Base-by-base conservation (phyloP, 2,329 filamentous ascomycete species). In the Thelonectria discophora region DNA sequence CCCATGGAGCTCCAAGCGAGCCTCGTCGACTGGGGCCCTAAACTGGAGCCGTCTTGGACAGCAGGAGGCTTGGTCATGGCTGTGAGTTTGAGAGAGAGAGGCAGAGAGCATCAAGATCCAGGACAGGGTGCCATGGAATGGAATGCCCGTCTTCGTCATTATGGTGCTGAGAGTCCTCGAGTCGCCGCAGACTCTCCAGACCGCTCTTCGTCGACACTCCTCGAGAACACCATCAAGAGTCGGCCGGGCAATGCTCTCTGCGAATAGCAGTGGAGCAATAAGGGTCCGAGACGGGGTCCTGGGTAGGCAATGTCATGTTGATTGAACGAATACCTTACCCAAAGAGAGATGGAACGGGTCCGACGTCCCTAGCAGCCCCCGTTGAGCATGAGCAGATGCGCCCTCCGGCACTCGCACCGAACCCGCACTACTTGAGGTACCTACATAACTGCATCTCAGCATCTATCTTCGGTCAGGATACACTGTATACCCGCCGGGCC, bases 311-410 rank as follows among this genome's bases (percentile, higher is more conserved):
- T 51, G 58, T 32, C 58, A 60, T 55, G 53, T 45, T 34, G 20
- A 52, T 47, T 46, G 37, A 60, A 24, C 52, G 53, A 56, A 56
- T 48, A 50, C 37, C 46, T 57, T 57, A 57, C 54, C 46, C 37
- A 45, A 57, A 50, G 15, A 20, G 24, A 50, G 46, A 37, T 43
- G 54, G 46, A 32, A 45, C 39, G 37, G 18, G n/a, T 21, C 15
- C 34, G 42, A 61, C 56, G 53, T 56, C 42, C 58, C 58, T 57
- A 61, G 53, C 53, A 61, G 53, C 53, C 47, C 58, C 56, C 47
- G 52, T 56, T 53, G 42, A 57, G 53, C 32, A 52, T 45, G 30
- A 12, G 30, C 47, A 60, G 58, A 55, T 55, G 58, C 39, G n/a
- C 21, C 27, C 37, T 55, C 57, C 57, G 57, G 50, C 57, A 59